These are phyloP conservation scores for Pseudoneurospora amorphoporcata DNA, from an alignment of 495 filamentous ascomycete genomes.

Conservation along the genomic window DNA sequence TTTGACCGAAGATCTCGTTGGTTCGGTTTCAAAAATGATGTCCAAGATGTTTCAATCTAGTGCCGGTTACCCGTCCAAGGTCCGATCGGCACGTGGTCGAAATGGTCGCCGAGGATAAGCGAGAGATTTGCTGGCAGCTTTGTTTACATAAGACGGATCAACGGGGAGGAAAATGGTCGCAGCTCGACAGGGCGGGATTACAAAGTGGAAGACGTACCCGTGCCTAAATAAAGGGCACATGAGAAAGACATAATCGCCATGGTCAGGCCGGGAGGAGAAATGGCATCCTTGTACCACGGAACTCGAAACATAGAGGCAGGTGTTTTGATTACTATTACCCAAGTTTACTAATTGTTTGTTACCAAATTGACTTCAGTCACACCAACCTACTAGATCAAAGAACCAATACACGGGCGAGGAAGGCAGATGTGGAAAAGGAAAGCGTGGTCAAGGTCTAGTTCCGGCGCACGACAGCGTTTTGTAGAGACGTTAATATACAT, in stretches of 20 bases:
- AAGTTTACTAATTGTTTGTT: not conserved
- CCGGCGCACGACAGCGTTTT: not conserved
- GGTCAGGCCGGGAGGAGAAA: not conserved
- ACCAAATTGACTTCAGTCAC: not conserved
- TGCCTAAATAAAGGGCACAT: not conserved
- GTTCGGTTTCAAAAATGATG: not conserved
- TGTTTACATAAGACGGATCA: not conserved
- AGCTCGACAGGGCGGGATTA: not conserved
- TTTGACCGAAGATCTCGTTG: not conserved
- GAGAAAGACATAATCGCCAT: not conserved
- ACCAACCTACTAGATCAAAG: not conserved
- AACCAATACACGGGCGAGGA: not conserved
- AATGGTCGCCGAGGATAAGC: not conserved
- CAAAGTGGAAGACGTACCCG: not conserved
- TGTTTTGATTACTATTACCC: not conserved
- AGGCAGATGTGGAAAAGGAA: not conserved
- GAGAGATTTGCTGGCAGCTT: not conserved
- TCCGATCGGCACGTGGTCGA: not conserved
- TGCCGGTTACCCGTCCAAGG: not conserved
- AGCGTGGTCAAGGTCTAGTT: not conserved
- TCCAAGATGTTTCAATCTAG: not conserved
- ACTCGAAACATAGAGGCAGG: not conserved
- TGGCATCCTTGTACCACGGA: not conserved
- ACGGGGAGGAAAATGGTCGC: not conserved
- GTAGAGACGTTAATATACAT: slow-evolving; percentile 13